Percentiles rank a stretch among this genome's conserved stretches.
phyloP scores from a whole-genome alignment of 148 eudicot genomes.

The Silene conica region DNA sequence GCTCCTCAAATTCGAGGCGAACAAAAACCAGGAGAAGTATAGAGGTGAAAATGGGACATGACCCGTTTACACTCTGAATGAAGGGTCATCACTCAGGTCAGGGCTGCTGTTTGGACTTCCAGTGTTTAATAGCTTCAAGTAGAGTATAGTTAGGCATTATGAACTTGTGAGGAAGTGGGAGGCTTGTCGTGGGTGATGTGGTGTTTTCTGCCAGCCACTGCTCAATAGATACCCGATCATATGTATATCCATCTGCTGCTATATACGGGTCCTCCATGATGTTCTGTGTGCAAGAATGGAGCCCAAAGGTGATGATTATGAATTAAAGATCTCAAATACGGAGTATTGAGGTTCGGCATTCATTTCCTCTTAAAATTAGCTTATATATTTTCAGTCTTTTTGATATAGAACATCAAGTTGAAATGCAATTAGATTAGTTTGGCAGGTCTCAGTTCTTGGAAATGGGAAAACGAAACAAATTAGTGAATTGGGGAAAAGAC shows the following conservation, averaged over 20 bases:
- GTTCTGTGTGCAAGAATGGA: constrained; percentile 38
- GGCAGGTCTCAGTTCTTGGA: not conserved
- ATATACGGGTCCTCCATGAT: constrained; percentile 83
- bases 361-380: too few species aligned
- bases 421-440: too few species aligned
- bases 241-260: constrained; percentile 93
- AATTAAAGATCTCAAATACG: not conserved
- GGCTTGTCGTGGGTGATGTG: constrained; percentile 65
- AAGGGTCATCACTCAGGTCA: not conserved
- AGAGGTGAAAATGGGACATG: not conserved
- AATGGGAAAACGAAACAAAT: not conserved
- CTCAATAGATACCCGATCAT: constrained; percentile 73
- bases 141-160: constrained; percentile 66
- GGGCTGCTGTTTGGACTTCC: constrained; percentile 44
- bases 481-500: not conserved
- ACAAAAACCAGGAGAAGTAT: not conserved
- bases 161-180: constrained; percentile 49
- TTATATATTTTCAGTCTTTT: too few species aligned
- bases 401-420: too few species aligned
- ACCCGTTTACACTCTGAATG: too few species aligned
- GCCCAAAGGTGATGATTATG: not conserved
- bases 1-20: not conserved
- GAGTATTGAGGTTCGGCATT: not conserved
- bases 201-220: constrained; percentile 58
- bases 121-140: constrained; percentile 68